Evolutionary conservation across 176 grass and related monocot genomes (phyloP).

Genomic region (Urochloa ruziziensis): DNA sequence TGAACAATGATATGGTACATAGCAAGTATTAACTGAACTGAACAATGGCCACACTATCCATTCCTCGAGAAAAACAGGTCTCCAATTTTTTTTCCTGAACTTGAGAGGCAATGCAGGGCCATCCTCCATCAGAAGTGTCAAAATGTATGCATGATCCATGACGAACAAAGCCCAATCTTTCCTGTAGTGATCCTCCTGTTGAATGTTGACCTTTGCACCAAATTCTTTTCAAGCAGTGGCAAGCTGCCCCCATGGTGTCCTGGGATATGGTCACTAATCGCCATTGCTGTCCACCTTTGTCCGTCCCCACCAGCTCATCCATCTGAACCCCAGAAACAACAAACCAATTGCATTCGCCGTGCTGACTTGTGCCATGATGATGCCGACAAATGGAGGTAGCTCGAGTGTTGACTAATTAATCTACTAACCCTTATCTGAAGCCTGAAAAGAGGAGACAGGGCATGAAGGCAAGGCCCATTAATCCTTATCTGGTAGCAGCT

Average conservation of each 20-base stretch:
- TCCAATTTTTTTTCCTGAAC: not conserved
- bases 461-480: not conserved
- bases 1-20: not conserved
- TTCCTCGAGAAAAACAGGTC: not conserved
- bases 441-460: constrained; percentile 13
- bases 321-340: not conserved
- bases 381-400: constrained; percentile 21
- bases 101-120: not conserved
- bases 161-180: not conserved
- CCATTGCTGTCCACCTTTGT: constrained; percentile 12
- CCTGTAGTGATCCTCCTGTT: not conserved
- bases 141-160: not conserved
- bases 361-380: constrained; percentile 27
- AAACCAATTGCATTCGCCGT: constrained; percentile 8
- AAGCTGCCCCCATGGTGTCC: constrained; percentile 21
- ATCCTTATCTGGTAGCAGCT: constrained; percentile 13
- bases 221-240: constrained; percentile 12
- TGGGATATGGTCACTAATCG: constrained; percentile 2
- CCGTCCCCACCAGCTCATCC: not conserved
- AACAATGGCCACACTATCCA: not conserved
- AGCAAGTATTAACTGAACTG: not conserved
- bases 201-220: constrained; percentile 20
- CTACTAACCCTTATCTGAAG: constrained; percentile 38
- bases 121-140: constrained; percentile 9
- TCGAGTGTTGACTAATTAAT: constrained; percentile 27